Evolutionary conservation across 2,329 filamentous ascomycete genomes (phyloP), one percentile per base, ranked within the genome.

Genomic region (Polytolypa hystricis): DNA sequence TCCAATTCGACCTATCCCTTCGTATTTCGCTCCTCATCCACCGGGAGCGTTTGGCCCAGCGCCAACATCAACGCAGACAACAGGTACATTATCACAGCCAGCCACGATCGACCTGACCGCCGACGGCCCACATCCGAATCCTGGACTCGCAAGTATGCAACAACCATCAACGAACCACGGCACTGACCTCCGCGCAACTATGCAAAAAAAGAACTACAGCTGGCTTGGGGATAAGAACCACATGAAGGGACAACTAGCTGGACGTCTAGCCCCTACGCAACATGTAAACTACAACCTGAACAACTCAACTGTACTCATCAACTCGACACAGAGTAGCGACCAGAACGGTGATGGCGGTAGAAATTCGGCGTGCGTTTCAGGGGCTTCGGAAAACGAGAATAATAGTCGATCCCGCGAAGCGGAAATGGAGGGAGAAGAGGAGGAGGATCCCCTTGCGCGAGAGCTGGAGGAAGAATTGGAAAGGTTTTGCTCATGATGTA

Each of bases 161-260:
- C 16, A 26, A 15, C 15, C 16, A 17, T 35, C 33, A 3, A 19
- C n/a, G 15, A 28, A 12, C 7, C 16, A 31, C 16, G 7, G n/a
- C 5, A 30, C 32, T 11, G 35, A 45, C 12, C 46, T 55, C 18
- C 46, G 49, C n/a, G 43, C 41, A 6, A 40, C 46, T 4, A 43
- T 59, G 34, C 50, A 46, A 30, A 48, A 45, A 17, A 60, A 59
- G 33, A 42, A 48, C 17, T 56, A 58, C 33, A 17, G 32, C 10
- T 60, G 56, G 57, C 47, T 60, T 4, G 41, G 35, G 11, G 39
- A 40, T 40, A 23, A 40, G 35, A 30, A 32, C 17, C 19, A 21
- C 7, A 21, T 11, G 5, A 2, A 3, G 12, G 20, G 18, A 12
- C n/a, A 7, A 25, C 21, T 25, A 7, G 7, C 21, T 25, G 21